Evolutionary conservation across 306 rosid species (phyloP), one percentile per base, ranked within the genome.

Genomic region (Castanospermum australe): DNA sequence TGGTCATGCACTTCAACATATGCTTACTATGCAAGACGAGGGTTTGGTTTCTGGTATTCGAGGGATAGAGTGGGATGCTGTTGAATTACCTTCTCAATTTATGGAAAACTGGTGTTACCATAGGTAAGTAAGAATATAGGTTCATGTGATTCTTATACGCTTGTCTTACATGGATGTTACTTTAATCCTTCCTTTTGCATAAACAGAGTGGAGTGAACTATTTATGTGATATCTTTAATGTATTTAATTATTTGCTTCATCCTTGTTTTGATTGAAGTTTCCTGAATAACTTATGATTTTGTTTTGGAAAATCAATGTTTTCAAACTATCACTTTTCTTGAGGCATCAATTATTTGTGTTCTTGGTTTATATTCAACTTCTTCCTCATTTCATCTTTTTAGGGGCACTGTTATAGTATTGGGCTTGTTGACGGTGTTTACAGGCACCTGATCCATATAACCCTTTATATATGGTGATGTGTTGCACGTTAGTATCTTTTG

Each of bases 41-140:
- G 92, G 94, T 85, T 73, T 90, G 51, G 92, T 90, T 65, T 78
- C 94, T 81, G 94, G 94, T 76, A 86, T 90, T 80, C 89, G 94
- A 60, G 92, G 91, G 6, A 85, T 90, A 68, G 94, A 90, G 86
- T 90, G 94, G 94, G 94, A 90, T 79, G 94, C 94, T 73, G 89
- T 90, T 72, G 94, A 90, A 83, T 79, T 90, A 57, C 94, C 94
- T 59, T 90, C 94, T 73, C 94, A 90, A 52, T 90, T 90, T 88
- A 90, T 90, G 94, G 94, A 90, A 83, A 90, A 90, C 77, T 90
- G 94, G 94, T 90, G 94, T 74, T 90, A 90, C 79, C 94, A 90
- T 59, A 90, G 89, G 94, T 90, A 83, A 30, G 68, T 52, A 6
- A 51, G 20, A 33, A 33, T 51, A 21, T 39, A 5, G 33, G 21